A percentile compares a stretch with the other conserved stretches of the same genome.
Conservation (phyloP, 2,329 filamentous ascomycete genomes). For the Colletotrichum zoysiae region DNA sequence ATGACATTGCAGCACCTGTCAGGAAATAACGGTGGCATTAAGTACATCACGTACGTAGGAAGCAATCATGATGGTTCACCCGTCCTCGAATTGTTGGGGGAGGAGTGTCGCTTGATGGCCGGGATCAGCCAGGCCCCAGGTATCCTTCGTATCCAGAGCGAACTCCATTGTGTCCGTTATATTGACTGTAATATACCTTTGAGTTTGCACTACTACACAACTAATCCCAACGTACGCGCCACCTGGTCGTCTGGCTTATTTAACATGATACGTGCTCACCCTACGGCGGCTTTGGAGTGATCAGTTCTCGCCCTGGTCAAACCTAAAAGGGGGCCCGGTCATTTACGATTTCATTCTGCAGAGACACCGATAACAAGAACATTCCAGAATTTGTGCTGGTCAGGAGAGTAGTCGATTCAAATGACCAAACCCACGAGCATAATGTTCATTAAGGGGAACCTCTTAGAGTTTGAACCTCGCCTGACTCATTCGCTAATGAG, state of each 20-base stretch:
- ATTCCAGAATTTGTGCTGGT: neutral
- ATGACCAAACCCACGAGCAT: neutral
- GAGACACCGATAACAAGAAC: neutral
- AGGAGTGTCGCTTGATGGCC: too few species aligned
- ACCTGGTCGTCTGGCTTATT: neutral
- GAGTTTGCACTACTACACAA: neutral
- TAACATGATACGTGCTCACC: neutral
- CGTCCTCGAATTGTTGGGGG: too few species aligned
- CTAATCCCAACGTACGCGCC: rapidly evolving
- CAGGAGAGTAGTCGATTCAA: neutral
- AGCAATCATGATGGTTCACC: neutral
- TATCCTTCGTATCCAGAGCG: neutral
- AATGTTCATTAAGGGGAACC: neutral
- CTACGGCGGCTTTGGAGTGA: too few species aligned
- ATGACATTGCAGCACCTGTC: neutral
- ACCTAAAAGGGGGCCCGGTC: too few species aligned
- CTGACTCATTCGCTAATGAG: slow-evolving; percentile 15
- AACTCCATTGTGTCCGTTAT: neutral
- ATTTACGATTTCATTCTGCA: too few species aligned
- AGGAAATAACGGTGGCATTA: neutral
- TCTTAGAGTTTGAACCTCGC: neutral
- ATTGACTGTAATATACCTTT: neutral
- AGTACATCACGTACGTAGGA: neutral
- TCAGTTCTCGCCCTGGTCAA: too few species aligned
- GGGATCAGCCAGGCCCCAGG: too few species aligned